Base-by-base conservation (phyloP, 495 filamentous ascomycete genomes). In the Podospora pseudoanserina region DNA sequence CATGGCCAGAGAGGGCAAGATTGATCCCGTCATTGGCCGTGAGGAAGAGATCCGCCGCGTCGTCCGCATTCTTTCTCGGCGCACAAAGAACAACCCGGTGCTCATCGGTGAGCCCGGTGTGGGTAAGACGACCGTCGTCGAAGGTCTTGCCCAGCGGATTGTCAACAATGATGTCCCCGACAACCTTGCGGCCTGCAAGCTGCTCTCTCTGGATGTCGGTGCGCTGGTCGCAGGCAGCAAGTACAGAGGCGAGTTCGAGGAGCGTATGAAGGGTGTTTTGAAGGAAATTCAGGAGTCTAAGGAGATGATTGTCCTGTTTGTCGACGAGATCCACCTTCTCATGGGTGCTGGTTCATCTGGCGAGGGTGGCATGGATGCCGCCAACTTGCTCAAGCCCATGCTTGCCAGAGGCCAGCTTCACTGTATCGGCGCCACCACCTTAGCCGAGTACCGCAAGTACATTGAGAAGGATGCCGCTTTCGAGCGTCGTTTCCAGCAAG, bases 31-130 rank as follows among this genome's bases (percentile, higher is more conserved):
- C 67, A 99, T 99, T 78, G 95, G 95, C 26, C 86, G 95, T 78
- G 95, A 98, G 75, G 95, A 98, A 77, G 95, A 99, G 77, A 97
- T 98, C 72, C 84, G 95, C 71, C 88, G 95, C 68, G 95, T 98
- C 13, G 90, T 99, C 66, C 88, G 95, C 23, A 98, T 99, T 64
- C 85, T 99, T 27, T 95, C 92, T 15, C 86, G 95, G 71, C 87
- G 95, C 71, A 98, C 95, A 61, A 99, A 99, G 86, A 99, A 99
- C 83, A 99, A 99, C 76, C 95, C 95, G 3, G 95, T 97, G 18
- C 85, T 99, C 68, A 86, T 87, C 67, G 95, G 95, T 78, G 95
- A 98, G 77, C 95, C 95, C 9, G 95, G 95, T 88, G 95, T 99
- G 18, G 95, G 95, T 71, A 99, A 99, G 83, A 99, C 95, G 15